These are phyloP conservation scores for Chalciporus piperatus DNA, from an alignment of 768 basidiomycete species.

Conservation along the genomic window DNA sequence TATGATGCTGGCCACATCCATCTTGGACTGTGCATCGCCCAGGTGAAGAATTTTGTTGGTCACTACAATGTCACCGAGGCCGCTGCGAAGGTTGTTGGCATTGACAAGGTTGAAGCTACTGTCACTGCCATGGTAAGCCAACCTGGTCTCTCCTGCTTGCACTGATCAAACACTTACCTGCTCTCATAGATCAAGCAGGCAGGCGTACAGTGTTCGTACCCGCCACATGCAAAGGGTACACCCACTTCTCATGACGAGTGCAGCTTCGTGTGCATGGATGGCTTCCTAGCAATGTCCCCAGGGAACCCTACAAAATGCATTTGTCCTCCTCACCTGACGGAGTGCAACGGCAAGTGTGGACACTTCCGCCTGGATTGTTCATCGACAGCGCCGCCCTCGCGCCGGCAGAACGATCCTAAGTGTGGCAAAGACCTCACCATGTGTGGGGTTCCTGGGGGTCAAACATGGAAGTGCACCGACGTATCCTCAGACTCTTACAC, in stretches of 20 bases:
- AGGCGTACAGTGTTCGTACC: constrained; percentile 31
- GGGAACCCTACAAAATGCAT: constrained; percentile 22
- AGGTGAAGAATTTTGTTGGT: constrained; percentile 22
- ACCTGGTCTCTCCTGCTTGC: neutral
- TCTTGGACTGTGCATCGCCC: constrained; percentile 29
- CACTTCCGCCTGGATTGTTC: constrained; percentile 22
- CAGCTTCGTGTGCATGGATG: constrained; percentile 28
- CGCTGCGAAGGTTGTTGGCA: constrained; percentile 23
- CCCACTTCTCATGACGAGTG: constrained; percentile 23
- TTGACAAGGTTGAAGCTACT: constrained; percentile 17
- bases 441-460: constrained; percentile 24
- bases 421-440: constrained; percentile 23
- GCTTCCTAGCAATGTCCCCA: constrained; percentile 22
- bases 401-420: constrained; percentile 14
- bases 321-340: constrained; percentile 24
- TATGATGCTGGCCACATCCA: constrained; percentile 27
- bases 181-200: constrained; percentile 22
- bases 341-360: constrained; percentile 33
- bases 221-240: constrained; percentile 24
- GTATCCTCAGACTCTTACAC: constrained; percentile 21
- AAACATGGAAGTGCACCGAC: constrained; percentile 33
- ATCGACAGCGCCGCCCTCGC: constrained; percentile 12
- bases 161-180: neutral
- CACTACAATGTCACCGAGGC: constrained; percentile 20
- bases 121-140: constrained; percentile 24